A percentile compares a stretch with the other conserved stretches of the same genome.
phyloP scores from a whole-genome alignment of 2,329 filamentous ascomycete genomes.

The Periconia sp. region DNA sequence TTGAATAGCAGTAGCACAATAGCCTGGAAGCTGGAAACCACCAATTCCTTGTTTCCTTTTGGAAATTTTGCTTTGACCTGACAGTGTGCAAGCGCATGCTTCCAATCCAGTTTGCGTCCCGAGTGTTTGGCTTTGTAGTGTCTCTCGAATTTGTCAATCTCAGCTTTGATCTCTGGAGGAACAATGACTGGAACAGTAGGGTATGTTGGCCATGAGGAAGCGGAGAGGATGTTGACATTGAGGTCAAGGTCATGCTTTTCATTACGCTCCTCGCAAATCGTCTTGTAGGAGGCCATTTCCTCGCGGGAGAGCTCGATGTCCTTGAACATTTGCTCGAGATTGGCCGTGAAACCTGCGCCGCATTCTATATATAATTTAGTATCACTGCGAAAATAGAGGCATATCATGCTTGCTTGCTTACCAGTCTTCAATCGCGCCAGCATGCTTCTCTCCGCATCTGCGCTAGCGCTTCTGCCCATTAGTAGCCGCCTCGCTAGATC shows the following conservation, averaged over 20 bases:
- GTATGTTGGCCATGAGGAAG: constrained; percentile 92
- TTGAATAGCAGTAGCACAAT: constrained; percentile 93
- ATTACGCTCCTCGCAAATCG: constrained; percentile 66
- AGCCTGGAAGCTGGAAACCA: constrained; percentile 91
- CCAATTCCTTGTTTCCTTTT: constrained; percentile 82
- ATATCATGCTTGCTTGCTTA: constrained; percentile 36
- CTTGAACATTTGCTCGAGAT: constrained; percentile 99
- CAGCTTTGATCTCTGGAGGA: constrained; percentile 74
- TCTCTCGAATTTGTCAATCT: constrained; percentile 79
- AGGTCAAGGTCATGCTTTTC: constrained; percentile 70
- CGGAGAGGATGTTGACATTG: constrained; percentile 87
- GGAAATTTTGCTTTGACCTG: constrained; percentile 81
- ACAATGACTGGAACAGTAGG: constrained; percentile 77
- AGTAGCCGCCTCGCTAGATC: constrained; percentile 88
- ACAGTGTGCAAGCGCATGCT: constrained; percentile 90
- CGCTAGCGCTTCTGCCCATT: constrained; percentile 90
- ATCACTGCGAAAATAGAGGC: not conserved
- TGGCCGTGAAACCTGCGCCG: constrained; percentile 92
- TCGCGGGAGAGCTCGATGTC: constrained; percentile 93
- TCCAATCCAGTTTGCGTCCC: constrained; percentile 87
- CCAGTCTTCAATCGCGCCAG: constrained; percentile 82
- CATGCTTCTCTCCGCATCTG: constrained; percentile 96
- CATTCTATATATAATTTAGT: constrained; percentile 66
- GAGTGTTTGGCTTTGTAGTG: constrained; percentile 92
- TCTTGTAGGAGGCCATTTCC: constrained; percentile 88